Base-by-base conservation (phyloP, 1,284 basidiomycete genomes). In the Papiliotrema fonsecae region DNA sequence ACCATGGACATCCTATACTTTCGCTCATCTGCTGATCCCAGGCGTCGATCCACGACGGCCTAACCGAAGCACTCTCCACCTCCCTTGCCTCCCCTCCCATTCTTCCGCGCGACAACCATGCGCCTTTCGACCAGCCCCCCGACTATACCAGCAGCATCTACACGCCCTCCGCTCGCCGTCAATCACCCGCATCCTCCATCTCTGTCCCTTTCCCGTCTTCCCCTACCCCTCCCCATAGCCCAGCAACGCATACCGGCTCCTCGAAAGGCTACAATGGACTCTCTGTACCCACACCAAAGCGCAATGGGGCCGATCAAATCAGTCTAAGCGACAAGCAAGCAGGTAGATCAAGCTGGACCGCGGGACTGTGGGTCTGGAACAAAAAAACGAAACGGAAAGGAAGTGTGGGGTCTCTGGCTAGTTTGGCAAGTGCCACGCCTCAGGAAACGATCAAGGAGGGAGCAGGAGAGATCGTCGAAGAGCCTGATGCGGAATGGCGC, bases 41-140 rank as follows among this genome's bases (percentile, higher is more conserved):
- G 61, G 46, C 53, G 14, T 61, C 62, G 5, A 58, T 68, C 27
- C 65, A 68, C 44, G 64, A 68, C 36, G 58, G 54, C 32, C 46
- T 68, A 5, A 56, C 57, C 24, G 65, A 68, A 47, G 65, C 65
- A 13, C 55, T 68, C 18, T 64, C 64, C 13, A 65, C 65, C 18
- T 64, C 63, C 3, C 54, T 67, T 24, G 58, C 57, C 7, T 55
- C 61, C 10, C 45, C 54, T 24, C 14, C 34, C 11, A 19, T 30
- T 10, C 9, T 41, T 18, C n/a, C 31, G 14, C 27, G n/a, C n/a
- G n/a, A n/a, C n/a, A 31, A 1, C n/a, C 16, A 18, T 3, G 22
- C 38, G 19, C 37, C 27, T n/a, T 34, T 32, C 9, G 6, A 18
- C 35, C 27, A 28, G 3, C 38, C 24, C 13, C 37, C 26, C 32